These are phyloP conservation scores for Cardamine chenopodiifolia DNA, from an alignment of 345 rosid genomes.

Conservation along the genomic window DNA sequence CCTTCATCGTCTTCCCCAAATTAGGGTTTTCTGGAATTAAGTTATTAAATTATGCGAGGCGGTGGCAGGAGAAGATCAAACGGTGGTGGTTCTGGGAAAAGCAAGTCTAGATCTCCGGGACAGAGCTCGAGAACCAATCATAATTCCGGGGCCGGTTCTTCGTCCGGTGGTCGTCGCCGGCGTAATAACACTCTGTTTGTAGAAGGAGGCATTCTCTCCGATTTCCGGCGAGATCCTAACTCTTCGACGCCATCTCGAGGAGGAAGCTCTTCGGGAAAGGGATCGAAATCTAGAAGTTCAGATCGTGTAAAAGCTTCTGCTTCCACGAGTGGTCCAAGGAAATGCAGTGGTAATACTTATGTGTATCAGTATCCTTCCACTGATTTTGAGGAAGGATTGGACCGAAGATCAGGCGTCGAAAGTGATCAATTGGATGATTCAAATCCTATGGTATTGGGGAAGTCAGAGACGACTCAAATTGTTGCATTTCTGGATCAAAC, in stretches of 20 bases:
- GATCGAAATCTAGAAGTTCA: conserved; percentile 44
- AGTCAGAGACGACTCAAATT: conserved; percentile 52
- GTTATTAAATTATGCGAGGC: conserved; percentile 53
- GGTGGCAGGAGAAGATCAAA: conserved; percentile 54
- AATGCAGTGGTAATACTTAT: conserved; percentile 43
- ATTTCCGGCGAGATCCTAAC: conserved; percentile 54
- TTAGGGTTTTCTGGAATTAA: conserved; percentile 29
- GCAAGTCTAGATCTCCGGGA: conserved; percentile 35
- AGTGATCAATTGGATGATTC: conserved; percentile 35
- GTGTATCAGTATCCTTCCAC: conserved; percentile 57
- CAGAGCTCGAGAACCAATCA: conserved; percentile 37
- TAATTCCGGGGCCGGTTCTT: conserved; percentile 40
- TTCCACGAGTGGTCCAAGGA: conserved; percentile 49
- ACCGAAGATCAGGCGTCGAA: conserved; percentile 21
- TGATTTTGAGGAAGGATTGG: conserved; percentile 48
- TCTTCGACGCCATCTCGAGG: conserved; percentile 48
- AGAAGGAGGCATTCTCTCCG: conserved; percentile 75
- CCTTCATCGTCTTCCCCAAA: conserved; percentile 23
- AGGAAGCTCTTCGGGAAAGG: conserved; percentile 42
- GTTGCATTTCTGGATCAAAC: conserved; percentile 67
- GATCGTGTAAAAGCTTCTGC: conserved; percentile 48
- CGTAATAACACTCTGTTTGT: conserved; percentile 53
- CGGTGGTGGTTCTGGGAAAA: conserved; percentile 37
- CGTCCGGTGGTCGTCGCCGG: conserved; percentile 43
- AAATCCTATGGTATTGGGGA: conserved; percentile 50